Percentiles rank a stretch among this genome's conserved stretches.
Evolutionary conservation across 2,329 filamentous ascomycete genomes (phyloP).

Genomic region (Claviceps quebecensis): DNA sequence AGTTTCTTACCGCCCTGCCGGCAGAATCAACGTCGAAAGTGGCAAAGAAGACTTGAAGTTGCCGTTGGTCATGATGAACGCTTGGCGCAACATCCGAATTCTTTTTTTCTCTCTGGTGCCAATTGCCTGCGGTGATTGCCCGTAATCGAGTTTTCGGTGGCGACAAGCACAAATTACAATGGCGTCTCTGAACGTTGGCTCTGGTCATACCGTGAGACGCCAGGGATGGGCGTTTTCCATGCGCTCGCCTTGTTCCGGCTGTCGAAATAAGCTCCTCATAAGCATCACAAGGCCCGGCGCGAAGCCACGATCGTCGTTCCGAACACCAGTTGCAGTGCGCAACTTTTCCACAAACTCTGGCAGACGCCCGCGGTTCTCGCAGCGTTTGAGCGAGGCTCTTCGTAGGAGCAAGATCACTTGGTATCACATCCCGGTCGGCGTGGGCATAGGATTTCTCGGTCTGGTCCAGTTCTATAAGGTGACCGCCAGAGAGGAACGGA

Average conservation of each 20-base stretch:
- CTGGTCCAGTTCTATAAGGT: conserved; percentile 74
- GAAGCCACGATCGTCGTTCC: conserved; percentile 12
- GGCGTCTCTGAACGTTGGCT: conserved; percentile 21
- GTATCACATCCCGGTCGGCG: conserved; percentile 78
- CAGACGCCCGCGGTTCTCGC: conserved; percentile 35
- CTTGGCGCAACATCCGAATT: no score
- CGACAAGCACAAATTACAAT: conserved; percentile 9
- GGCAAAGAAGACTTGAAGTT: not conserved
- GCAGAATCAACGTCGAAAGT: not conserved
- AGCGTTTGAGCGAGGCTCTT: conserved; percentile 34
- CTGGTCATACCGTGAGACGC: conserved; percentile 19
- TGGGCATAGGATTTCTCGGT: conserved; percentile 75
- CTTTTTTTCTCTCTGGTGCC: no score
- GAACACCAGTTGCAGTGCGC: conserved; percentile 14
- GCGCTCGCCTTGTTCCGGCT: conserved; percentile 16
- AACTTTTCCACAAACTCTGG: conserved; percentile 24
- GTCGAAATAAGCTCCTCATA: conserved; percentile 9
- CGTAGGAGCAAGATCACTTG: conserved; percentile 54
- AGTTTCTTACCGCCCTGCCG: no score
- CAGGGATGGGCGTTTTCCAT: conserved; percentile 17
- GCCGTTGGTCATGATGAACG: not conserved
- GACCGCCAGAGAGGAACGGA: conserved; percentile 40
- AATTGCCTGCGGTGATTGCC: no score
- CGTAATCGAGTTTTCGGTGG: no score
- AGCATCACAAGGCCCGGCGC: not conserved